A percentile compares a stretch with the other conserved stretches of the same genome.
These are phyloP conservation scores for Eucalyptus regnans DNA, from an alignment of 345 rosid species.

Conservation along the genomic window DNA sequence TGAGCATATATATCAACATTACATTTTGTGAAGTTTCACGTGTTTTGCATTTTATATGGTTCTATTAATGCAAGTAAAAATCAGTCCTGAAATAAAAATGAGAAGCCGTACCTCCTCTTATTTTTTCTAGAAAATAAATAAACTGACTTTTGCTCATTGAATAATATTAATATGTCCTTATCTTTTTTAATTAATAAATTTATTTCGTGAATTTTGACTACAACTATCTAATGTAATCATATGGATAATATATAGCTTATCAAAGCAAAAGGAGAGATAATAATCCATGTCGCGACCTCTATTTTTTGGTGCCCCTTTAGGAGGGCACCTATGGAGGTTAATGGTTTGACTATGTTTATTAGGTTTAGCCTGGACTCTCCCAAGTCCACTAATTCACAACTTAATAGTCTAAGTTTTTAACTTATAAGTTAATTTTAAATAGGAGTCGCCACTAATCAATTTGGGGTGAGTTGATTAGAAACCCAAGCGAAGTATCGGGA, in stretches of 20 bases:
- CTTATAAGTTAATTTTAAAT: too few relatives aligned
- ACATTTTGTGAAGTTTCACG: background rate
- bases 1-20: background rate
- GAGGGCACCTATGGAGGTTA: too few relatives aligned
- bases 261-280: too few relatives aligned
- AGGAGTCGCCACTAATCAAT: too few relatives aligned
- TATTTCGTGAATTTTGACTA: background rate
- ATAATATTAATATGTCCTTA: background rate
- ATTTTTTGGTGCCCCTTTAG: too few relatives aligned
- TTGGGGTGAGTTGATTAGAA: too few relatives aligned
- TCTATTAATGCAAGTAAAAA: background rate
- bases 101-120: background rate
- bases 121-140: background rate
- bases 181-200: background rate
- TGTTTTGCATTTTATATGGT: background rate
- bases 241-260: background rate
- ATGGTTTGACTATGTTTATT: too few relatives aligned
- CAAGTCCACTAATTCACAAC: too few relatives aligned
- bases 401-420: too few relatives aligned
- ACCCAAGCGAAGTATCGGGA: too few relatives aligned
- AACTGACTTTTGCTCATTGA: background rate
- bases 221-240: background rate
- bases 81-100: background rate
- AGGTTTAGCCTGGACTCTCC: too few relatives aligned
- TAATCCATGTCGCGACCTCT: too few relatives aligned